Base-by-base conservation (phyloP, 768 basidiomycete genomes). In the Mycena leptocephala region DNA sequence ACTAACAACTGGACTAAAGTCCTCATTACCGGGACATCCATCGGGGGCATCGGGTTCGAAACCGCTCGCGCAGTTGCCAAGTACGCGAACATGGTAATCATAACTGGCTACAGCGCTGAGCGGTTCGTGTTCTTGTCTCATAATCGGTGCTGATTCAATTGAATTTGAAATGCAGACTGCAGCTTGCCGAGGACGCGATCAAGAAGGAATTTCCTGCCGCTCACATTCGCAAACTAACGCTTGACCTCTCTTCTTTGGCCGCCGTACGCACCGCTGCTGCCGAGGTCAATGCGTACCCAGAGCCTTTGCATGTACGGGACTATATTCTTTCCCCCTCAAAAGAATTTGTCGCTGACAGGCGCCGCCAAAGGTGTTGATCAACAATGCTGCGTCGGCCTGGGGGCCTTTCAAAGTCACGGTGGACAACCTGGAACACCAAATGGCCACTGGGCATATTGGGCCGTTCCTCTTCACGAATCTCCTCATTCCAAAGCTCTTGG, bases 21-120 rank as follows among this genome's bases (percentile, higher is more conserved):
- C 9, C 9, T 51, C 16, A 24, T 51, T 24, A 51, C 48, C 22
- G n/a, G 48, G 48, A 51, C 48, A 20, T 51, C 48, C 48, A 9
- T 51, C 22, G n/a, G 22, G 22, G 67, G 67, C 22, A 69, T 69
- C 37, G 67, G 67, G 10, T 69, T 69, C 53, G 67, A 69, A 30
- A 53, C 51, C 16, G 67, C 67, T 24, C 67, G 67, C 18, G 67
- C 37, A 18, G 11, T 69, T 18, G 67, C 67, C 18, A 69, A 69
- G 37, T 39, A 69, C 53, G 67, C 67, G 18, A 39, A 39, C 32
- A 48, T 69, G 30, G 30, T 69, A 14, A 28, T 69, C 9, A 69
- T 69, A 10, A 69, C 67, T 24, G 67, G 67, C 24, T 69, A 69
- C 32, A 69, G 35, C 24, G 11, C 7, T 14, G 67, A 69, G 22